Evolutionary conservation across 2,329 filamentous ascomycete genomes (phyloP).

Genomic region (Talaromyces funiculosus): DNA sequence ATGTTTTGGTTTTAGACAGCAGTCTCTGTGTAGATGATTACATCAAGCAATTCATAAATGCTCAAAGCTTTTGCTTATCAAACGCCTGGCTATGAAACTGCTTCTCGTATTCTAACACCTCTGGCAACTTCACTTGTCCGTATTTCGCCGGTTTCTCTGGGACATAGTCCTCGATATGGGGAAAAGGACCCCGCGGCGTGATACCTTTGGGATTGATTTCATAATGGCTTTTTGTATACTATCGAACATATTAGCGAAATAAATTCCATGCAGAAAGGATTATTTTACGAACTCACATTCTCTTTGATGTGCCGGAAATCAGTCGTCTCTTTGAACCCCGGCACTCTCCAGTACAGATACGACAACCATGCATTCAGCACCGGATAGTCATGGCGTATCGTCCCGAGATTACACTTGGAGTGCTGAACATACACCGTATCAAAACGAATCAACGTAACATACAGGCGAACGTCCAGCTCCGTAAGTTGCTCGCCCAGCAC

Average conservation of each 20-base stretch:
- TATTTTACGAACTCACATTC: slow-evolving; percentile 37
- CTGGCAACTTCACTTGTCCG: slow-evolving; percentile 34
- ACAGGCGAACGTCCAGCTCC: slow-evolving; percentile 55
- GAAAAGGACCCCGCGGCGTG: slow-evolving; percentile 58
- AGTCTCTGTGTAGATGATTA: no score
- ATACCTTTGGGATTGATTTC: slow-evolving; percentile 58
- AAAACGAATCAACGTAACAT: slow-evolving; percentile 55
- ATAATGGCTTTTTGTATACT: slow-evolving; percentile 55
- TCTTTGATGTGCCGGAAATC: slow-evolving; percentile 65
- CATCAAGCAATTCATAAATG: not conserved
- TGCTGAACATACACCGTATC: slow-evolving; percentile 60
- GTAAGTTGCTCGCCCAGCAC: slow-evolving; percentile 52
- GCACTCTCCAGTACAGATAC: slow-evolving; percentile 53
- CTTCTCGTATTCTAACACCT: slow-evolving; percentile 31
- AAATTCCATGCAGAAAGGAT: not conserved
- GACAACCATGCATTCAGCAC: slow-evolving; percentile 57
- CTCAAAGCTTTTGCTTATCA: not conserved
- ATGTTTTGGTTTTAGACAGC: no score
- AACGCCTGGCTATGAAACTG: not conserved
- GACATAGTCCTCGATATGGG: slow-evolving; percentile 51
- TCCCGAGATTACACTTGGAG: slow-evolving; percentile 62
- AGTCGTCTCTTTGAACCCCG: slow-evolving; percentile 54
- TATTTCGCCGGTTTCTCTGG: slow-evolving; percentile 47
- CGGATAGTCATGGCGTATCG: slow-evolving; percentile 56
- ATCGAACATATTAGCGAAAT: not conserved